Percentiles rank a stretch among this genome's conserved stretches.
Evolutionary conservation across 805 yeast genomes (phyloP).

Genomic region (Kodamaea jinghongensis): DNA sequence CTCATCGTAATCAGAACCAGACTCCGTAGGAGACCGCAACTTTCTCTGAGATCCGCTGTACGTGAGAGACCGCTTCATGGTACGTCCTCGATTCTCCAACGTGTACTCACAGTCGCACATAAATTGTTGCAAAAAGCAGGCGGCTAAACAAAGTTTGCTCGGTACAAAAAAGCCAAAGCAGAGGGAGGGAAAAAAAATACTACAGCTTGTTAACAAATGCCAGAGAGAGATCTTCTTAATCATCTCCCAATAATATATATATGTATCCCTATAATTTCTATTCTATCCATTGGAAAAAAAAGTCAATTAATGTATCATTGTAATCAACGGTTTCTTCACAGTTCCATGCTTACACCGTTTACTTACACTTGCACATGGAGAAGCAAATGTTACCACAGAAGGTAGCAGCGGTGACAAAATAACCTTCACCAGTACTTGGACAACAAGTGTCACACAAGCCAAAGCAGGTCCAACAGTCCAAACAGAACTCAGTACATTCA

Average conservation of each 20-base stretch:
- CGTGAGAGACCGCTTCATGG: constrained; percentile 1
- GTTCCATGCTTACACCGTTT: neutral
- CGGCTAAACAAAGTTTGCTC: constrained; percentile 1
- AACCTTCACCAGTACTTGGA: constrained; percentile 43
- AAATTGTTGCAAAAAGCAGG: constrained; percentile 5
- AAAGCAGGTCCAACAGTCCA: constrained; percentile 37
- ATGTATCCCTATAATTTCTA: too few species aligned
- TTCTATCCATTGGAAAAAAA: too few species aligned
- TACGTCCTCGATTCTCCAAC: constrained; percentile 1
- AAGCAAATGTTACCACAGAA: constrained; percentile 37
- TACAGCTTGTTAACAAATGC: too few species aligned
- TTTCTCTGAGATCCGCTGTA: neutral
- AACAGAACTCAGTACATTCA: constrained; percentile 43
- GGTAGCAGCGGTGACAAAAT: constrained; percentile 32
- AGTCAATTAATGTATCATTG: too few species aligned
- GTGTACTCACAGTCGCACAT: neutral
- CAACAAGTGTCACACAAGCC: constrained; percentile 41
- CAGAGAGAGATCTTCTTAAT: too few species aligned
- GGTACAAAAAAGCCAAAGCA: too few species aligned
- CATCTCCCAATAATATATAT: too few species aligned
- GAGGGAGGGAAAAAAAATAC: too few species aligned
- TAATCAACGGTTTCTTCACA: too few species aligned
- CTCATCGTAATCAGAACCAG: neutral
- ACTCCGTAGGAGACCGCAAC: too few species aligned
- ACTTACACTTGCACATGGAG: constrained; percentile 30